These are phyloP conservation scores for Xylaria intraflava DNA, from an alignment of 495 filamentous ascomycete species.

Conservation along the genomic window DNA sequence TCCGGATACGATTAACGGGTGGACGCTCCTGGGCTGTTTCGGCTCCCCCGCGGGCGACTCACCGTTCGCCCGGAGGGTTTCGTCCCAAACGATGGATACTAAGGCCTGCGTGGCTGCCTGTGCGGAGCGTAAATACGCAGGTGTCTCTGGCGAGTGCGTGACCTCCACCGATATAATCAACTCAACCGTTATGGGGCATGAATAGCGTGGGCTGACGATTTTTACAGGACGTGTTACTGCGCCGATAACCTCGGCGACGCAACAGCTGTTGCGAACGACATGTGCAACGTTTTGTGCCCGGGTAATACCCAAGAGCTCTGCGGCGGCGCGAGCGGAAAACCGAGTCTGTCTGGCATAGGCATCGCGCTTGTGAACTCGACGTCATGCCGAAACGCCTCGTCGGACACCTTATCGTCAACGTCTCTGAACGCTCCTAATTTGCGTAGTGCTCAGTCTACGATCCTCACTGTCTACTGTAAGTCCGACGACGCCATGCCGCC, in stretches of 20 bases:
- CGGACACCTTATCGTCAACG: neutral
- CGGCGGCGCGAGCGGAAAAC: conserved; percentile 5
- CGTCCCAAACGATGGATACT: conserved; percentile 12
- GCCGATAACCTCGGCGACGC: conserved; percentile 50
- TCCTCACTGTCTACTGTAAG: conserved; percentile 20
- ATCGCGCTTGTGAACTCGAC: neutral
- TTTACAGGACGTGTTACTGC: conserved; percentile 25
- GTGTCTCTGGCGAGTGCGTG: conserved; percentile 15
- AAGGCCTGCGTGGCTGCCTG: conserved; percentile 15
- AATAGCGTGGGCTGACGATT: neutral
- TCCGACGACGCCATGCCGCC: conserved; percentile 6
- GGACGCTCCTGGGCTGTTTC: conserved; percentile 23
- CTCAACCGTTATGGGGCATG: too few species aligned
- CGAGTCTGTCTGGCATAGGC: neutral
- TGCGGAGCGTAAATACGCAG: conserved; percentile 18
- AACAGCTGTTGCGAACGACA: conserved; percentile 28
- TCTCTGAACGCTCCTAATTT: too few species aligned
- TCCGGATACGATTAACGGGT: conserved; percentile 5
- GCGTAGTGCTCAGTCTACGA: neutral
- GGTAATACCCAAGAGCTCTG: conserved; percentile 13
- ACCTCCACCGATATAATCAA: neutral
- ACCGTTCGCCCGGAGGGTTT: conserved; percentile 1
- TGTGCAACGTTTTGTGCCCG: conserved; percentile 14
- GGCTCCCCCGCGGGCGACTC: neutral
- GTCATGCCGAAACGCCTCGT: neutral